Base-by-base conservation (phyloP, 2,329 filamentous ascomycete genomes). In the Fusarium dlaminii region DNA sequence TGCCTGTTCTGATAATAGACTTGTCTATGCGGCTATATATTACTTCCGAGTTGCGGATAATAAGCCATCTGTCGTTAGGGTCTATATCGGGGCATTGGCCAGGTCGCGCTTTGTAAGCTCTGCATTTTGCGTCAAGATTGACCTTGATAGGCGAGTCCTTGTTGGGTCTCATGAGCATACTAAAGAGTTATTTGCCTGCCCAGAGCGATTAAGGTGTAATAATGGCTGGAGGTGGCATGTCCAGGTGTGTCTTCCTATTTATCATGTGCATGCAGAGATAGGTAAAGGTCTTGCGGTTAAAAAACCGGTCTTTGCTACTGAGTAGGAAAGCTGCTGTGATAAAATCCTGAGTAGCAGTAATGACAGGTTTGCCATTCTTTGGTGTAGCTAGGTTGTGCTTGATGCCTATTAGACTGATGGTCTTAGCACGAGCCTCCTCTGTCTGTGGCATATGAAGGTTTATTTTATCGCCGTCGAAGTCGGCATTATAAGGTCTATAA, bases 381-480 rank as follows among this genome's bases (percentile, higher is more conserved):
- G 96, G 96, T 0, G 96, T 99, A 8, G 93, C 93, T 66, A 99
- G 84, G 81, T 99, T 99, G 86, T 98, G 91, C 84, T 98, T 98
- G 63, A 99, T 95, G 46, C 96, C 96, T 96, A 99, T 99, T 54
- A 99, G 86, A 75, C 96, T 95, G 78, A 97, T 97, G 2, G 96
- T 96, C 83, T 99, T 96, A 6, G 96, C 94, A 65, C 96, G 90
- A 17, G 96, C 96, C 83, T 99, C 96, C 84, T 99, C 96, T 0
- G 96, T 98, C 81, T 99, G 96, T 5, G 96, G 96, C 22, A 99
- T 95, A 83, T 99, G 96, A 54, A 99, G 84, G 78, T 99, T 99
- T 96, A 99, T 99, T 83, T 99, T 96, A 78, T 99, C 96, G 68
- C 96, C 96, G 79, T 99, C 96, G 77, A 99, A 99, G 89, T 99